Evolutionary conservation across 306 rosid species (phyloP).

Genomic region (Vigna hirtella): DNA sequence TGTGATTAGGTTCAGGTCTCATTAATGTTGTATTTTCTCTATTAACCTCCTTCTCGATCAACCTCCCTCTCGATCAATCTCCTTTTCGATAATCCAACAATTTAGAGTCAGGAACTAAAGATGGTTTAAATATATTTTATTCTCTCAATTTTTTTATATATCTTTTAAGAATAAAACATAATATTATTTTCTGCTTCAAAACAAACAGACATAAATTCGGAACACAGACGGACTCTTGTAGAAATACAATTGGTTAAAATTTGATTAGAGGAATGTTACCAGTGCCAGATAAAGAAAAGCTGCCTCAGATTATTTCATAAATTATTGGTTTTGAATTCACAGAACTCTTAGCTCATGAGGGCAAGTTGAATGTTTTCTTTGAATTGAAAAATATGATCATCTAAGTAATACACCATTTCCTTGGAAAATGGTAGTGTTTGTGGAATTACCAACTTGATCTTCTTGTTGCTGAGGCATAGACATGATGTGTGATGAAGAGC

Average conservation of each 20-base stretch:
- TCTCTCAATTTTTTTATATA: no score
- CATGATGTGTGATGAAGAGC: constrained; percentile 29
- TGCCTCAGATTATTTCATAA: not conserved
- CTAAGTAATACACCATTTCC: constrained; percentile 23
- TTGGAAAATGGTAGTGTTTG: constrained; percentile 32
- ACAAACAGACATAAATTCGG: no score
- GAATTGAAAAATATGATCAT: not conserved
- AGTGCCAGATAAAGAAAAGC: not conserved
- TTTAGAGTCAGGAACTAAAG: no score
- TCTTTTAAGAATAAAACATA: no score
- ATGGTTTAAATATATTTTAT: no score
- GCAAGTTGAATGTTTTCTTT: not conserved
- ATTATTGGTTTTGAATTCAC: not conserved
- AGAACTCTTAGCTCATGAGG: not conserved
- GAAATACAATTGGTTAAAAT: no score
- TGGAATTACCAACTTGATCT: constrained; percentile 42
- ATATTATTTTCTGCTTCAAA: no score
- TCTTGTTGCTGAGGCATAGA: constrained; percentile 28
- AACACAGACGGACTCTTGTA: no score
- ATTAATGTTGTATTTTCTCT: no score
- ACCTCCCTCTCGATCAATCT: no score
- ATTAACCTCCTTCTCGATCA: no score
- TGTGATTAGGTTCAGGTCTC: accelerated
- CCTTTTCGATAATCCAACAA: no score
- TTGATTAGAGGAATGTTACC: not conserved